phyloP scores from a whole-genome alignment of 371 early-diverging fungal species.

The Ecytonucleospora hepatopenaei region DNA sequence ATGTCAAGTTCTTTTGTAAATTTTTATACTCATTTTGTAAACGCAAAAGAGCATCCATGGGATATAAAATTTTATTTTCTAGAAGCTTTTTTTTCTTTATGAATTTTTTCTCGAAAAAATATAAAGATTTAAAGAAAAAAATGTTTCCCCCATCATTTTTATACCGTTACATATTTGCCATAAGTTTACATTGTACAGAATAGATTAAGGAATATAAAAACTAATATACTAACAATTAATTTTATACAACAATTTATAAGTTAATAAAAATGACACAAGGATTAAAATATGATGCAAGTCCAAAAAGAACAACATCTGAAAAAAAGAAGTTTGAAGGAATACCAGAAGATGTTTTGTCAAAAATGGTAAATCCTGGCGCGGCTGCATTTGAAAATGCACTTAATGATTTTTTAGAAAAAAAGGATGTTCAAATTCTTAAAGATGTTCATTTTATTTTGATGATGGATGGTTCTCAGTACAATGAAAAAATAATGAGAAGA shows the following conservation, averaged over 20 bases:
- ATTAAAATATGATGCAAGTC: background rate
- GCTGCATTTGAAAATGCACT: conserved; percentile 11
- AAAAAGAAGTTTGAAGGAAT: conserved; percentile 15
- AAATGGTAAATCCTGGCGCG: conserved; percentile 9
- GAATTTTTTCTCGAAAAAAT: background rate
- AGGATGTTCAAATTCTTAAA: background rate
- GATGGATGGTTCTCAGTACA: background rate
- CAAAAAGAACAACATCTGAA: too few relatives aligned
- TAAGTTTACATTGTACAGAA: too few relatives aligned
- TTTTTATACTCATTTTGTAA: conserved; percentile 46
- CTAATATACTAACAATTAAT: too few relatives aligned
- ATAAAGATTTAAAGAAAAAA: background rate
- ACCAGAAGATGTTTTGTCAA: background rate
- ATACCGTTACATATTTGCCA: too few relatives aligned
- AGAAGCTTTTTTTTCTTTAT: background rate
- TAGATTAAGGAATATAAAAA: too few relatives aligned
- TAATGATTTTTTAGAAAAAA: conserved; percentile 5
- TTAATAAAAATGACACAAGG: background rate
- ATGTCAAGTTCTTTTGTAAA: conserved; percentile 26
- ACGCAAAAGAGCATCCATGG: conserved; percentile 31
- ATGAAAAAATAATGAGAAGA: conserved; percentile 1
- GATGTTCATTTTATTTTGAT: conserved; percentile 11
- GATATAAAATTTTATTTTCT: background rate
- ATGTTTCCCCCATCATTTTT: too few relatives aligned
- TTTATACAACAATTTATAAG: too few relatives aligned